These are phyloP conservation scores for Ascochyta rabiei DNA, from an alignment of 2,329 filamentous ascomycete species.

Conservation along the genomic window DNA sequence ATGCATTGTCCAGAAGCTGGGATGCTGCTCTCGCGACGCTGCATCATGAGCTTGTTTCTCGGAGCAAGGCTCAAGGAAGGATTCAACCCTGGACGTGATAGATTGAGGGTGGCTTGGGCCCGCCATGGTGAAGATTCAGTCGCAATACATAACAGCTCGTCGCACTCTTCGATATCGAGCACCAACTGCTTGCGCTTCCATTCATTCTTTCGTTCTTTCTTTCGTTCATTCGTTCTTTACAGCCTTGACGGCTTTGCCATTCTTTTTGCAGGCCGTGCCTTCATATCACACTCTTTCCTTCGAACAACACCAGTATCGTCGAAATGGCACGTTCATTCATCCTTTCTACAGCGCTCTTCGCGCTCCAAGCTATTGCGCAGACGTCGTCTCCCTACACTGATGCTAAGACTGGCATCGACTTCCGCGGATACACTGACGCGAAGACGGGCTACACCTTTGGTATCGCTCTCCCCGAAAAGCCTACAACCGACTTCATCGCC, in stretches of 20 bases:
- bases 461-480: slow-evolving; percentile 57
- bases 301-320: slow-evolving; percentile 10
- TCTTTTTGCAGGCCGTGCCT: slow-evolving; percentile 36
- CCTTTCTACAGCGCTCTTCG: slow-evolving; percentile 34
- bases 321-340: slow-evolving; percentile 39
- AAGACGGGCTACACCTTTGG: slow-evolving; percentile 55
- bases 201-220: slow-evolving; percentile 14
- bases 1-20: slow-evolving; percentile 18
- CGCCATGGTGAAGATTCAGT: slow-evolving; percentile 10
- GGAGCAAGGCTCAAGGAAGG: slow-evolving; percentile 11
- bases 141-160: slow-evolving; percentile 21
- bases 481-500: slow-evolving; percentile 60
- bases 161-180: slow-evolving; percentile 1
- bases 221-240: slow-evolving; percentile 26
- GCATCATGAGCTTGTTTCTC: slow-evolving; percentile 19
- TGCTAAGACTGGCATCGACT: slow-evolving; percentile 41
- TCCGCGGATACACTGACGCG: slow-evolving; percentile 39
- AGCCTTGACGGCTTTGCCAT: slow-evolving; percentile 43
- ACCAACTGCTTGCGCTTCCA: slow-evolving; percentile 18
- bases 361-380: slow-evolving; percentile 35
- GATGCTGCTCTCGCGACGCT: slow-evolving; percentile 11
- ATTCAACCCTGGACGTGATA: slow-evolving; percentile 17
- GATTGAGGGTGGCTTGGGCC: slow-evolving; percentile 30
- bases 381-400: slow-evolving; percentile 37
- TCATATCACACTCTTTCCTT: slow-evolving; percentile 23